Evolutionary conservation across 1,284 basidiomycete genomes (phyloP).

Genomic region (Agroathelia rolfsii): DNA sequence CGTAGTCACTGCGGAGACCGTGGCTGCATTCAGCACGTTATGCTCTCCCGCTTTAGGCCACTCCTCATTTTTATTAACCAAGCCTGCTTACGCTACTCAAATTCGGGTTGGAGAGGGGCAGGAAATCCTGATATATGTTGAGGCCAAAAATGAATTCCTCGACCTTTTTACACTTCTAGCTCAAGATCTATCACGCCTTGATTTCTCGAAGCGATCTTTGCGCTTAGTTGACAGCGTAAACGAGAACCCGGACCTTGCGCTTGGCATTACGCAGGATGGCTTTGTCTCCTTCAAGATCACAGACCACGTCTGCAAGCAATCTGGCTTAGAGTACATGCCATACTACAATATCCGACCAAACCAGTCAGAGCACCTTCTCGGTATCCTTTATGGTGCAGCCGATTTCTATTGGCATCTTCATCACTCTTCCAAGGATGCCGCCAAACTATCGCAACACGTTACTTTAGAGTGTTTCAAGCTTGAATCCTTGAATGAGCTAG

Average conservation of each 20-base stretch:
- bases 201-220: slow-evolving; percentile 2
- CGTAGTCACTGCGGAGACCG: background rate
- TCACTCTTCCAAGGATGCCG: background rate
- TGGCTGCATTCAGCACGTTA: background rate
- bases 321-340: slow-evolving; percentile 6
- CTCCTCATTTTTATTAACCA: background rate
- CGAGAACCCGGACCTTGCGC: slow-evolving; percentile 3
- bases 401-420: slow-evolving; percentile 9
- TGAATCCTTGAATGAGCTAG: background rate
- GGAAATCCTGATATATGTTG: slow-evolving; percentile 7
- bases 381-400: slow-evolving; percentile 7
- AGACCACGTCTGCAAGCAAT: background rate
- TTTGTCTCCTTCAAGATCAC: slow-evolving; percentile 5
- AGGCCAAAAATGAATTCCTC: slow-evolving; percentile 1
- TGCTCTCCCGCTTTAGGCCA: background rate
- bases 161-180: slow-evolving; percentile 3
- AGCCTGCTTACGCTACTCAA: slow-evolving; percentile 7
- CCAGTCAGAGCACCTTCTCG: slow-evolving; percentile 1
- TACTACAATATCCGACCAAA: background rate
- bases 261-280: slow-evolving; percentile 3
- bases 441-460: background rate
- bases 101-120: slow-evolving; percentile 6
- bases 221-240: slow-evolving; percentile 4
- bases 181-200: background rate
- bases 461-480: slow-evolving; percentile 7